Evolutionary conservation across 805 yeast species (phyloP), one percentile per base, ranked within the genome.

Genomic region (Candida schatavii): DNA sequence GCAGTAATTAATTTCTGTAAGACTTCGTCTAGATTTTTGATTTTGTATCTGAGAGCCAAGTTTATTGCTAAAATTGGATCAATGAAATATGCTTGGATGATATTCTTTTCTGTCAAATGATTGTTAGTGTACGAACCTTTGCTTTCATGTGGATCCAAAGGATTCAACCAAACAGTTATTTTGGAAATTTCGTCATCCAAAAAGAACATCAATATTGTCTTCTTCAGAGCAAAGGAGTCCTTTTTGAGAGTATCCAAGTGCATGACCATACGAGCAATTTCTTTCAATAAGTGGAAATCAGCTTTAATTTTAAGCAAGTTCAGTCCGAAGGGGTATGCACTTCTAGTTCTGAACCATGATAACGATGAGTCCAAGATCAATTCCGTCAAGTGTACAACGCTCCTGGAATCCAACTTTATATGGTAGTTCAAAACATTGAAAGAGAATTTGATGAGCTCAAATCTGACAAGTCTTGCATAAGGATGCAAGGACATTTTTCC

Each of bases 241-340:
- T 42, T 39, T 17, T 47, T 51, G 41, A 53, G 52, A 0, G 69
- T 59, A 25, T 44, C 46, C 3, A 52, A 42, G 5, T 46, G 45
- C 2, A 57, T 40, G 43, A 62, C 47, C 33, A 62, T 48, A 32
- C 55, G 50, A 3, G 78, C 73, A 3, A 85, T 72, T 19, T 76
- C 80, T 22, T 72, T 66, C 49, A 91, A 66, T 38, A 83, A 62
- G 3, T 72, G 67, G 51, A 76, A 72, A 52, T 90, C 96, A 1
- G 88, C 77, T 48, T 80, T 81, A 39, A 82, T 80, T 56, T 81
- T 81, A 47, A 87, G 62, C 34, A 77, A 72, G 56, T 91, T 88
- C 9, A 88, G 83, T 3, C 99, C 98, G 65, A 75, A 89, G 13
- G 98, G 97, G 67, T 83, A 84, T 3, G 74, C 68, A 1, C 79